phyloP scores from a whole-genome alignment of 202 grass and related monocot genomes.

The Carex sylvatica region DNA sequence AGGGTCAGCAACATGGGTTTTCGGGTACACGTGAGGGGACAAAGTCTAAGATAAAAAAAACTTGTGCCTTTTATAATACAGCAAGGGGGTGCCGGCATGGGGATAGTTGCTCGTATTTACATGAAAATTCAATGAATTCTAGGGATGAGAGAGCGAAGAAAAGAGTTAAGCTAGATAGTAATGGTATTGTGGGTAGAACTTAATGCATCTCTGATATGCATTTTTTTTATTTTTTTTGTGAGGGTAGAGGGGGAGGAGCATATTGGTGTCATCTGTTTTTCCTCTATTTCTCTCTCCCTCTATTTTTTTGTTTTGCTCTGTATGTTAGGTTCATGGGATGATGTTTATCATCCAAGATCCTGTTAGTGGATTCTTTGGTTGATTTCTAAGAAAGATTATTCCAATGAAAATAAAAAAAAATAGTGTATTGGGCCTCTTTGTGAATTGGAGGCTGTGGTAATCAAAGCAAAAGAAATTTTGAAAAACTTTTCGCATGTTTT shows the following conservation, averaged over 20 bases:
- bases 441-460: neutral
- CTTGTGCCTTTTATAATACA: slow-evolving; percentile 84
- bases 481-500: neutral
- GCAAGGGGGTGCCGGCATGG: slow-evolving; percentile 75
- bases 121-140: slow-evolving; percentile 44
- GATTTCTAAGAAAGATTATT: neutral
- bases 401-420: neutral
- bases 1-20: slow-evolving; percentile 32
- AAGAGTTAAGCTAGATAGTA: slow-evolving; percentile 77
- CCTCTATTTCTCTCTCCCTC: slow-evolving; percentile 4
- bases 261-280: slow-evolving; percentile 36
- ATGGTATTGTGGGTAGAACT: slow-evolving; percentile 57
- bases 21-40: slow-evolving; percentile 29
- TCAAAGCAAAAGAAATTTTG: neutral
- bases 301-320: neutral
- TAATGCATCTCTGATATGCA: slow-evolving; percentile 28
- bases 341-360: neutral
- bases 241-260: slow-evolving; percentile 28
- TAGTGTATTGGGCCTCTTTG: neutral
- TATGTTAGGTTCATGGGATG: neutral
- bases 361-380: neutral
- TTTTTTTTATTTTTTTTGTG: slow-evolving; percentile 19
- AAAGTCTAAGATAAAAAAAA: slow-evolving; percentile 53
- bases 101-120: slow-evolving; percentile 75
- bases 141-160: slow-evolving; percentile 63